These are phyloP conservation scores for Paraphoma sp. DNA, from an alignment of 2,329 filamentous ascomycete species.

Conservation along the genomic window DNA sequence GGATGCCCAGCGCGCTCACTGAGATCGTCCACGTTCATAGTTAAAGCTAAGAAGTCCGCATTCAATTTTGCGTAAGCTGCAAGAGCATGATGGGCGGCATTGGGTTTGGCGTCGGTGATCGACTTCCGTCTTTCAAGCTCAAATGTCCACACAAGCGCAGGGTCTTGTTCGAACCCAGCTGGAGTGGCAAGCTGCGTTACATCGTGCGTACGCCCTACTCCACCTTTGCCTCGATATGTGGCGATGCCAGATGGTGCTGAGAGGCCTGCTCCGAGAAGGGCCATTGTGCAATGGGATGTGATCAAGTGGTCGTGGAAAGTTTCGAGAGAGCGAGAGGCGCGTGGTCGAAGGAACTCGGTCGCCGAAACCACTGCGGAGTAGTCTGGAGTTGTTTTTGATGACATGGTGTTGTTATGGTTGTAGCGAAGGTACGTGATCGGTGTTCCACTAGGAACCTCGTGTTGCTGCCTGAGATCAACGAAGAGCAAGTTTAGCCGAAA, in stretches of 20 bases:
- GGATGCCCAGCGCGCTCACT: slow-evolving; percentile 18
- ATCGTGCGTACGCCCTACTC: slow-evolving; percentile 23
- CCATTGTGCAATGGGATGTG: slow-evolving; percentile 23
- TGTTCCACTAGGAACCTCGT: too few species aligned
- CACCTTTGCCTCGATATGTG: slow-evolving; percentile 27
- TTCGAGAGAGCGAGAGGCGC: neutral
- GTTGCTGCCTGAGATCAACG: too few species aligned
- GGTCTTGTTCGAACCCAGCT: slow-evolving; percentile 21
- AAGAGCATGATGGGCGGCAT: slow-evolving; percentile 28
- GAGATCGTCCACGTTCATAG: slow-evolving; percentile 34
- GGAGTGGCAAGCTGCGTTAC: slow-evolving; percentile 17
- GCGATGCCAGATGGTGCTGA: slow-evolving; percentile 32
- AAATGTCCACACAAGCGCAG: slow-evolving; percentile 26
- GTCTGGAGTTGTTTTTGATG: neutral
- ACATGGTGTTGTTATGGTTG: too few species aligned
- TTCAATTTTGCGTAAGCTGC: slow-evolving; percentile 19
- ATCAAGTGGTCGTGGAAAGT: slow-evolving; percentile 8
- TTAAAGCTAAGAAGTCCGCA: slow-evolving; percentile 18
- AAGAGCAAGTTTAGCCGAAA: too few species aligned
- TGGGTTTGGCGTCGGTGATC: slow-evolving; percentile 17
- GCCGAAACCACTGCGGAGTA: slow-evolving; percentile 18
- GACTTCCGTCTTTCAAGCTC: slow-evolving; percentile 17
- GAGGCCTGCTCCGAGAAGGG: slow-evolving; percentile 28
- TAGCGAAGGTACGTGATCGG: too few species aligned
- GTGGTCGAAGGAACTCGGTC: slow-evolving; percentile 11